Conservation (phyloP, 1,284 basidiomycete genomes). For the Termitomyces sp. region DNA sequence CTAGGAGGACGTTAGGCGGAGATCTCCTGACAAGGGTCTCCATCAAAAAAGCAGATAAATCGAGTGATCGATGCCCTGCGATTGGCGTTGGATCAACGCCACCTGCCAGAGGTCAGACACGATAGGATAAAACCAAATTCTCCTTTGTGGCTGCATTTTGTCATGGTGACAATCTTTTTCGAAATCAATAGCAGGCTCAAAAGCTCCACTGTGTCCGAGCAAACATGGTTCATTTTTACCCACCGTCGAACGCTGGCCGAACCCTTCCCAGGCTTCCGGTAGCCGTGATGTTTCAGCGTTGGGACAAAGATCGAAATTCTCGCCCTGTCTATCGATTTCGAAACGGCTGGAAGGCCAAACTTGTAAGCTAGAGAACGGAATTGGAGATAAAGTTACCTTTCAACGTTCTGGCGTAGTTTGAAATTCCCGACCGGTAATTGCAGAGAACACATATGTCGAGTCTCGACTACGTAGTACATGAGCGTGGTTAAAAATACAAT, state of each 20-base stretch:
- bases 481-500: not conserved
- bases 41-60: not conserved
- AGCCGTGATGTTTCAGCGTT: too few relatives aligned
- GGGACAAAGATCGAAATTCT: too few relatives aligned
- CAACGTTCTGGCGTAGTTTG: not conserved
- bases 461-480: not conserved
- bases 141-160: not conserved
- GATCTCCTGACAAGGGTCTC: not conserved
- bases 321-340: too few relatives aligned
- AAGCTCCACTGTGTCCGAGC: too few relatives aligned
- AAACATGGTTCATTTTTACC: too few relatives aligned
- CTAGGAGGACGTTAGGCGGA: not conserved
- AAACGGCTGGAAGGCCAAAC: not conserved
- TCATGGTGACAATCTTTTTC: not conserved
- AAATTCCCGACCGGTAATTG: not conserved
- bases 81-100: too few relatives aligned
- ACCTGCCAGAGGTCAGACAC: not conserved
- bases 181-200: too few relatives aligned
- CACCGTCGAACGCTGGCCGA: too few relatives aligned
- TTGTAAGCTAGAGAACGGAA: not conserved
- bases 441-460: too few relatives aligned
- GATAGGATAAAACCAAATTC: not conserved
- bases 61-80: not conserved
- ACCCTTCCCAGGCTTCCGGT: too few relatives aligned
- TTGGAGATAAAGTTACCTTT: not conserved